Evolutionary conservation across 345 rosid species (phyloP).

Genomic region (Acer saccharum): DNA sequence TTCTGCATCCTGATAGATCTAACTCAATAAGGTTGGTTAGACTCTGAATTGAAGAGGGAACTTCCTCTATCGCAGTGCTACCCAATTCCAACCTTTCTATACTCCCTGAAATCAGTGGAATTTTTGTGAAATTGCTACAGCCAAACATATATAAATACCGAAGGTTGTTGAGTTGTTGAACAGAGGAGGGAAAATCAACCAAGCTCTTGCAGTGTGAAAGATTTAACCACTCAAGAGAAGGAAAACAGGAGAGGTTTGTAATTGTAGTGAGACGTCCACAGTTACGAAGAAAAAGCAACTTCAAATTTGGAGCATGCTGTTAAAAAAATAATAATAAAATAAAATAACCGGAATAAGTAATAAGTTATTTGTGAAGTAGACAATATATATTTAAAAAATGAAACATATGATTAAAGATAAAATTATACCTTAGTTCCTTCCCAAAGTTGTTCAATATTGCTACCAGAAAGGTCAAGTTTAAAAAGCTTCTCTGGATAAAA

Average conservation of each 20-base stretch:
- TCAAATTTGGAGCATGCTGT: constrained; percentile 12
- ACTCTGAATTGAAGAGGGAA: background rate
- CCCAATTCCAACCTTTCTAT: background rate
- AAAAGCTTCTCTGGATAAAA: no score
- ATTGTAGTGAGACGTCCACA: background rate
- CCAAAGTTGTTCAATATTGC: no score
- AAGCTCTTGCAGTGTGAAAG: background rate
- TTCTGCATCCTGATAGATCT: no score
- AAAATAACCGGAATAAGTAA: background rate
- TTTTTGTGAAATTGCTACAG: background rate
- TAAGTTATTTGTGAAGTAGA: background rate
- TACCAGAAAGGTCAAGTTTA: no score
- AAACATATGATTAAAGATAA: no score
- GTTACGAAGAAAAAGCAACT: constrained; percentile 3
- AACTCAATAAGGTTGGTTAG: background rate
- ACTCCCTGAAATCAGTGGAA: background rate
- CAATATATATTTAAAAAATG: no score
- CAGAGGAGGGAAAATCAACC: background rate
- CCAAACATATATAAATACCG: background rate
- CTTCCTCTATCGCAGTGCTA: background rate
- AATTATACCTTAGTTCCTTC: no score
- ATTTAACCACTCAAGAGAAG: background rate
- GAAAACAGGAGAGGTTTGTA: background rate
- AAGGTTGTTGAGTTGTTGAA: background rate
- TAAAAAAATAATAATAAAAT: background rate